phyloP scores from a whole-genome alignment of 1,139 yeast genomes.

The Hyphopichia burtonii region DNA sequence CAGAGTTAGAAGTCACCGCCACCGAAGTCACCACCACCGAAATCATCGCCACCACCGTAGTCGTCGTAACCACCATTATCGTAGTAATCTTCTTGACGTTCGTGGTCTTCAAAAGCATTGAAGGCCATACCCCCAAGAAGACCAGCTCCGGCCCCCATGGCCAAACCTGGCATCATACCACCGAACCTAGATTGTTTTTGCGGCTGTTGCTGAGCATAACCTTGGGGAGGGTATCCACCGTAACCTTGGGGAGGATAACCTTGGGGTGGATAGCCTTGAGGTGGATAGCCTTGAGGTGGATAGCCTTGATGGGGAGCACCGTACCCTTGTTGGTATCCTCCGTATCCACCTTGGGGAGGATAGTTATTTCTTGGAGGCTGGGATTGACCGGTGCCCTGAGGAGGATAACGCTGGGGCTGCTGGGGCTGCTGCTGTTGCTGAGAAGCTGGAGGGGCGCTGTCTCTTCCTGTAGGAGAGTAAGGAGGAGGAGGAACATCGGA shows the following conservation, averaged over 20 bases:
- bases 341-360: too few relatives aligned
- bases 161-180: conserved; percentile 40
- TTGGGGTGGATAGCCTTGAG: background rate
- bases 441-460: conserved; percentile 5
- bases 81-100: conserved; percentile 24
- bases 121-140: conserved; percentile 68
- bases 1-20: conserved; percentile 19
- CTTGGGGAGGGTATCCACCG: conserved; percentile 19
- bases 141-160: conserved; percentile 82
- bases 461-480: conserved; percentile 23
- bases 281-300: conserved; percentile 3
- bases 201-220: conserved; percentile 12
- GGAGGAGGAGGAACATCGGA: conserved; percentile 33
- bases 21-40: conserved; percentile 24
- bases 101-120: conserved; percentile 24
- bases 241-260: conserved; percentile 14
- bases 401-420: conserved; percentile 6
- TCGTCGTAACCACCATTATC: conserved; percentile 33
- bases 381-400: too few relatives aligned
- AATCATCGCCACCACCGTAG: conserved; percentile 23
- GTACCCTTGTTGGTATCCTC: background rate
- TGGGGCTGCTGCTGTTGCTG: conserved; percentile 2
- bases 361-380: background rate
- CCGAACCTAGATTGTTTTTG: conserved; percentile 15
- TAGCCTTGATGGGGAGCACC: conserved; percentile 6